These are phyloP conservation scores for Penicillium crystallinum DNA, from an alignment of 495 filamentous ascomycete species.

Conservation along the genomic window DNA sequence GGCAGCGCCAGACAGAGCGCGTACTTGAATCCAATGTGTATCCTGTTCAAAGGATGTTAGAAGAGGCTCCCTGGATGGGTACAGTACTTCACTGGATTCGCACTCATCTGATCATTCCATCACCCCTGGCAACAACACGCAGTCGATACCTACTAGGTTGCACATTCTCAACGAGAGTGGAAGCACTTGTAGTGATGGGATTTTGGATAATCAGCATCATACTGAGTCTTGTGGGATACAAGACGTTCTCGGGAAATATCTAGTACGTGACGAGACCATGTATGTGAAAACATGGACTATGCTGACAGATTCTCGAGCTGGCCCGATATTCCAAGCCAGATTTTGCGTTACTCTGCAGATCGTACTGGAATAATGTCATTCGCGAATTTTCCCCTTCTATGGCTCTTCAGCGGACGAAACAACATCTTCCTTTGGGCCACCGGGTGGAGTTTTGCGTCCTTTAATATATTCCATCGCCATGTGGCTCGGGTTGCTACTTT, in stretches of 20 bases:
- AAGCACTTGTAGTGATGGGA: slow-evolving; percentile 31
- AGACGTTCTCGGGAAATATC: slow-evolving; percentile 30
- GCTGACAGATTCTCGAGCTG: slow-evolving; percentile 26
- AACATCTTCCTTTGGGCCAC: slow-evolving; percentile 53
- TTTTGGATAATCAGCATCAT: slow-evolving; percentile 40
- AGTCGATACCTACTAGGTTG: slow-evolving; percentile 29
- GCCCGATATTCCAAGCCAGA: slow-evolving; percentile 27
- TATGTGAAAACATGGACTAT: neutral
- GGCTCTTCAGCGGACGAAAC: slow-evolving; percentile 50
- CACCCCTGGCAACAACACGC: slow-evolving; percentile 21
- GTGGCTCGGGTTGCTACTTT: slow-evolving; percentile 49
- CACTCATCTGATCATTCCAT: slow-evolving; percentile 32
- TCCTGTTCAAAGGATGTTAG: neutral
- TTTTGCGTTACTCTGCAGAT: slow-evolving; percentile 45
- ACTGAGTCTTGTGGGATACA: slow-evolving; percentile 34
- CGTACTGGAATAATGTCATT: slow-evolving; percentile 48
- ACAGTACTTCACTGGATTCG: slow-evolving; percentile 22
- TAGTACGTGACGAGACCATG: slow-evolving; percentile 27
- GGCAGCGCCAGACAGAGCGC: neutral
- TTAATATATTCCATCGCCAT: slow-evolving; percentile 54
- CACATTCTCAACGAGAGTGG: slow-evolving; percentile 38
- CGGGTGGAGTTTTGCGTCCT: slow-evolving; percentile 50
- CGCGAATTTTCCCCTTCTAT: slow-evolving; percentile 47
- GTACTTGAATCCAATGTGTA: slow-evolving; percentile 7
- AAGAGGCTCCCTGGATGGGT: neutral